These are phyloP conservation scores for Wallemia ichthyophaga DNA, from an alignment of 1,284 basidiomycete genomes.

Conservation along the genomic window DNA sequence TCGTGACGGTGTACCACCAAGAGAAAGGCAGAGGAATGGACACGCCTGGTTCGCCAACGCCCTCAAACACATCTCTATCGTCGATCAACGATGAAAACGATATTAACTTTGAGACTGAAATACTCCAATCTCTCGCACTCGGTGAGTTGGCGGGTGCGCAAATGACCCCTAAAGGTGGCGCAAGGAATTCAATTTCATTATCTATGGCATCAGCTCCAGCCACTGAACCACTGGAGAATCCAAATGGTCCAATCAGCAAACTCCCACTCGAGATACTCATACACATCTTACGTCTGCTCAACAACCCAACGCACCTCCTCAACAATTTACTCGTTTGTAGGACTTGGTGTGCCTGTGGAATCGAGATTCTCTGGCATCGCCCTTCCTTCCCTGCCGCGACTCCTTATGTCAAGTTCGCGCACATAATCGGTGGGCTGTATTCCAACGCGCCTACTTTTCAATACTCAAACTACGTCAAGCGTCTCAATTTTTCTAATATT, in stretches of 20 bases:
- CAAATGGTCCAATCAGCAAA: conserved; percentile 9
- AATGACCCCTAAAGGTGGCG: background rate
- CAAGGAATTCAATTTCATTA: background rate
- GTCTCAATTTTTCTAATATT: conserved; percentile 62
- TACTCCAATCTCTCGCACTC: background rate
- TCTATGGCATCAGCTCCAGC: no score
- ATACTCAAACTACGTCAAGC: conserved; percentile 60
- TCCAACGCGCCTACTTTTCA: conserved; percentile 36
- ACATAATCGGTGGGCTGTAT: conserved; percentile 22
- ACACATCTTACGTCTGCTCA: conserved; percentile 65
- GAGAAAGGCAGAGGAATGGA: background rate
- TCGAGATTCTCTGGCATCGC: conserved; percentile 83
- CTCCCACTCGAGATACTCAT: conserved; percentile 74
- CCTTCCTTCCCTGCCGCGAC: conserved; percentile 40
- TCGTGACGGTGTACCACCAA: background rate
- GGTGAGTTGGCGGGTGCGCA: background rate
- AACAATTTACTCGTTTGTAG: conserved; percentile 52
- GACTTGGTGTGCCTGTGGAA: conserved; percentile 80
- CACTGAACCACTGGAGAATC: no score
- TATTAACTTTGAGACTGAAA: background rate
- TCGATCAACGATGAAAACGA: background rate
- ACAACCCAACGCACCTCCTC: conserved; percentile 40
- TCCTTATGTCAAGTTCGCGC: conserved; percentile 47
- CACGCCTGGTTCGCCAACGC: background rate
- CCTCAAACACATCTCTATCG: background rate